Evolutionary conservation across 805 yeast genomes (phyloP), one percentile per base, ranked within the genome.

Genomic region (Saitoella complicata): DNA sequence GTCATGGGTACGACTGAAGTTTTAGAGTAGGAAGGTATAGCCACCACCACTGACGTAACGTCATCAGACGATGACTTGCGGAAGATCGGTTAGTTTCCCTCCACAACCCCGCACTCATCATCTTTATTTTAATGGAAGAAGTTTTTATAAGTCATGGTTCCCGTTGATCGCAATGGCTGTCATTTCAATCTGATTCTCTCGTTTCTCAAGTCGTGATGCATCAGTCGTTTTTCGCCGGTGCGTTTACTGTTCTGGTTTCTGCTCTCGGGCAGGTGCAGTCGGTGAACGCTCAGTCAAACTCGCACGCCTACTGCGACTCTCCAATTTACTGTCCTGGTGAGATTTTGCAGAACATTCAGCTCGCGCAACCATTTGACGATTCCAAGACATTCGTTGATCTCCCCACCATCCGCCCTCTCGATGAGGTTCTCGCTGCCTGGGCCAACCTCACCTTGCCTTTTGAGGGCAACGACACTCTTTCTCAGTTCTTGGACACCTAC

Each of bases 251-350:
- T 49, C 46, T 53, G 49, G 49, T 39, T 52, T 50, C 13, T 35
- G 37, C 12, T 39, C 30, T n/a, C 56, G 45, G 13, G 35, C 41
- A 5, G 40, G 40, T 11, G 42, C 52, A 31, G 50, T 52, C 29
- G 41, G 40, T 31, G 52, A 46, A 35, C 53, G 53, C 33, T 50
- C 38, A 36, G 51, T 53, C 33, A 52, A 52, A 7, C 56, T 54
- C 3, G 51, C 55, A 13, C 55, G 56, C 35, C 47, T 49, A 6
- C 41, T 44, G 11, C 56, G 39, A 8, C 51, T 41, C 34, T 53
- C 56, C 35, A 34, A 40, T 9, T 31, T 40, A 4, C 53, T 50
- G 37, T 52, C 53, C 41, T 51, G 53, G 42, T 51, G 49, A n/a
- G 21, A 51, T 12, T 38, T 45, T 3, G 39, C 36, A 11, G 11